Evolutionary conservation across 352 stramenopile species (phyloP), one percentile per base, ranked within the genome.

Genomic region (Blastocystis sp.): DNA sequence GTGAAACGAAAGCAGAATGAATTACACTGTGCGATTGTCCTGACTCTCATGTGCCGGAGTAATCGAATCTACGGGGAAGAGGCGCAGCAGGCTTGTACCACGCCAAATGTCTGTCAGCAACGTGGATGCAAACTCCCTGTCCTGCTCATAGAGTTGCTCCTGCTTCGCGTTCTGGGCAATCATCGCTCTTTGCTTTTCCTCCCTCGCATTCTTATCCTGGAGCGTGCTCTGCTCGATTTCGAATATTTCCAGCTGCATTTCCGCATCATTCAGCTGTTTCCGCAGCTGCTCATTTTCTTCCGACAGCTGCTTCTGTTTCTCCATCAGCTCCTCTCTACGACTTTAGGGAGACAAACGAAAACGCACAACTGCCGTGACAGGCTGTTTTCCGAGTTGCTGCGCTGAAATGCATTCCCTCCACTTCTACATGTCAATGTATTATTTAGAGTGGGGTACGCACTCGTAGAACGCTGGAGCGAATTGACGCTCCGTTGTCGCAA

Each of bases 231-330:
- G 78, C 40, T 88, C 78, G 52, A 80, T 78, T 34, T 54, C 17
- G 17, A 60, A 28, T 24, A 80, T 69, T 74, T 88, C 78, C 62
- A 80, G 21, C 43, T 80, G 57, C 62, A 64, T 48, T 2, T 88
- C 60, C 6, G 78, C 28, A 1, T 60, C 65, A 54, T 77, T 48
- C 11, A 78, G 28, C 34, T 54, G 9, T 57, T 60, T 66, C 52
- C 43, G 62, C 43, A 88, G 52, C 42, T 80, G 43, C 17, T 88
- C 78, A 48, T 66, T 80, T 60, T 88, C 78, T 24, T 59, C 43
- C 7, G 54, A 3, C 38, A 76, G 21, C 7, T 38, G 40, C 43
- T n/a, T 64, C n/a, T 82, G 59, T 34, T 66, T 82, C 68, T 71
- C 59, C 52, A 21, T 62, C 57, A 78, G 57, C 19, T 71, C 54